Evolutionary conservation across 2,329 filamentous ascomycete species (phyloP), one percentile per base, ranked within the genome.

Genomic region (Ceratocystis harringtonii): DNA sequence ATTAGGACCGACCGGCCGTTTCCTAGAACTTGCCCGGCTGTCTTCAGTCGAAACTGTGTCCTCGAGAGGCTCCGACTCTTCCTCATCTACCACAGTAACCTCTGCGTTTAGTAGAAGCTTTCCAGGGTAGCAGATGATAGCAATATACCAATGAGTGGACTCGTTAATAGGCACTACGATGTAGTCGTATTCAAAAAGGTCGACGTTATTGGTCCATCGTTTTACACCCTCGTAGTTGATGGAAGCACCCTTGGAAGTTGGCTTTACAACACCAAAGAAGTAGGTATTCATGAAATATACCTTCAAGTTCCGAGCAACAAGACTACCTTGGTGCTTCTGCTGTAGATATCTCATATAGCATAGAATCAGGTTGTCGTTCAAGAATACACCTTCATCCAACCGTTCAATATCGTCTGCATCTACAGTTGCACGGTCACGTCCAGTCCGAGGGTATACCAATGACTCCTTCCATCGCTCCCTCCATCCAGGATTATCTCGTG

Each of bases 161-260:
- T 96, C 89, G 70, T 96, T 95, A 73, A 99, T 90, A 0, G 94
- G 94, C 5, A 99, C 88, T 10, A 97, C 81, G 67, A 97, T 85
- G 73, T 92, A 96, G 72, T 96, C 90, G 70, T 89, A 91, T 5
- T 80, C 81, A 71, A 97, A 89, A 7, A 99, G 76, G 72, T 99
- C 89, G 25, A 92, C 81, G 70, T 86, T 90, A 43, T 87, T 81
- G 0, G 94, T 97, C 94, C 94, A 99, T 55, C 84, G 83, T 73
- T 87, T 85, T 65, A 99, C 92, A 3, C 85, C 87, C 30, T 88
- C 84, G 72, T 96, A 96, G 71, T 95, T 91, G 75, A 95, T 88
- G 5, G 61, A 58, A 5, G 41, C 15, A 0, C 74, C 76, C 61
- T 77, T 77, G 44, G 83, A 78, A 66, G 79, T 79, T 6, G 75